Base-by-base conservation (phyloP, 2,329 filamentous ascomycete genomes). In the Fusarium anguioides region DNA sequence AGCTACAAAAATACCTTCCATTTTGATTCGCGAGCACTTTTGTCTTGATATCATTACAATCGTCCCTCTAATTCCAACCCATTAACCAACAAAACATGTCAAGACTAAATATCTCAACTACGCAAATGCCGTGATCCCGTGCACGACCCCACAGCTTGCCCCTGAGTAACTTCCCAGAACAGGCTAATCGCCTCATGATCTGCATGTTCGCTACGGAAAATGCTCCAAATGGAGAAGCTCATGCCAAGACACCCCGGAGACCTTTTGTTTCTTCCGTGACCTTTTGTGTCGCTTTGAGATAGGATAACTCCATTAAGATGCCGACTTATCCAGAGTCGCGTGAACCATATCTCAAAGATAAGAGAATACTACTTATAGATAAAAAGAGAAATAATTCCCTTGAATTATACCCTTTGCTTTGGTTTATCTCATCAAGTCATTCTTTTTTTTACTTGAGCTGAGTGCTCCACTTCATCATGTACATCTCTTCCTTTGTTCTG, bases 301-400 rank as follows among this genome's bases (percentile, higher is more conserved):
- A 26, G 12, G 14, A 24, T 18, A 40, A 31, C 12, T 48, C 35
- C 41, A 64, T 64, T 48, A 21, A 18, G 20, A 39, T 64, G 60
- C 60, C 60, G 60, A 31, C 20, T 64, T 64, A 64, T 52, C 60
- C 60, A 64, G 60, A 48, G 21, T 50, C 31, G 42, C 21, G 42
- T 33, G 24, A 5, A 17, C 8, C n/a, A n/a, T n/a, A n/a, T n/a
- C n/a, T n/a, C n/a, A n/a, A n/a, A 58, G 35, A 64, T 63, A 29
- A 29, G 26, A 27, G 26, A 27, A n/a, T n/a, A n/a, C n/a, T n/a
- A n/a, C n/a, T 27, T 9, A 27, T 6, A 27, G 11, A 27, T 27
- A 27, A 27, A 27, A 9, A 64, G 57, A 42, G 40, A 5, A 10
- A 17, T 9, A 6, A 18, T 26, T 41, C 12, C 12, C 31, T 40